Base-by-base conservation (phyloP, 495 filamentous ascomycete genomes). In the Podospora sp. region DNA sequence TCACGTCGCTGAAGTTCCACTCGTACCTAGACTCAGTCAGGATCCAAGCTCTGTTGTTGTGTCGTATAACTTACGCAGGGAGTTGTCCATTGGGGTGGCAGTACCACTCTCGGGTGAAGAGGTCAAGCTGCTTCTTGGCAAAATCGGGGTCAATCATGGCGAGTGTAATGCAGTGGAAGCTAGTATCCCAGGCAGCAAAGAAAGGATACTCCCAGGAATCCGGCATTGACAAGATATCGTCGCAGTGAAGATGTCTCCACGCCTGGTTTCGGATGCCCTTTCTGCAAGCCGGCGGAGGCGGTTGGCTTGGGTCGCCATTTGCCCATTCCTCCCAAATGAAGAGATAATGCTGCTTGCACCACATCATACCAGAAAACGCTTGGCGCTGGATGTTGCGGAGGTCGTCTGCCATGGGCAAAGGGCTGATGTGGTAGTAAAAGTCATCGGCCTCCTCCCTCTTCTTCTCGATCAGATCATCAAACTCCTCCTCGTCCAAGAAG, bases 161-260 rank as follows among this genome's bases (percentile, higher is more conserved):
- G 66, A 98, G 79, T 2, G 94, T 92, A 70, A 98, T 96, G 73
- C 92, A 95, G 75, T 98, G 94, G 80, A 97, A 98, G 2, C 93
- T 94, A 46, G 92, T 93, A 72, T 98, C 94, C 94, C 94, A 98
- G 0, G 94, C 94, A 16, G 94, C 94, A 76, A 98, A 98, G 83
- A 98, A 98, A 0, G 94, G 94, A 74, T 98, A 98, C 73, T 98
- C 94, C 94, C 94, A 98, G 0, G 92, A 96, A 72, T 98, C 94
- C 6, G 94, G 94, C 94, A 98, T 97, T 0, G 93, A 97, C 1
- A 98, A 80, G 51, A 98, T 91, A 72, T 97, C 94, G 72, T 98
- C 94, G 65, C 97, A 86, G 73, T 97, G 84, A 79, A 98, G 84
- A 75, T 98, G 94, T 71, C 90, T 94, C 94, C 94, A 98, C 52